Evolutionary conservation across 176 grass and related monocot species (phyloP).

Genomic region (Carex cristatella): DNA sequence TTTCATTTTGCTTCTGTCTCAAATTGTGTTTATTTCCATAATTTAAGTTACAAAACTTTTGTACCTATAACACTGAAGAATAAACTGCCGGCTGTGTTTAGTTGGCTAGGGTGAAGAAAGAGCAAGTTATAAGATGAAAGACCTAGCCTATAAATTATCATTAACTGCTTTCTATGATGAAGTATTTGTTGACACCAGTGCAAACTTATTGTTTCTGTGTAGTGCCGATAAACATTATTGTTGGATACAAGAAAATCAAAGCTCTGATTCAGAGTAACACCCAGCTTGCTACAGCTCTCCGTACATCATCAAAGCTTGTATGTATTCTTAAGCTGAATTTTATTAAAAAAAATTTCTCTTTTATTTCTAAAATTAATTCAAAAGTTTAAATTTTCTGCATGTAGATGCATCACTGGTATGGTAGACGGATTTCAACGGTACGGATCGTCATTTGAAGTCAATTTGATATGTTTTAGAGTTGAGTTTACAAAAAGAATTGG

Average conservation of each 20-base stretch:
- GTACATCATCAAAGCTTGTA: constrained; percentile 90
- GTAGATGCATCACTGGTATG: no score
- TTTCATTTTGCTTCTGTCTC: no score
- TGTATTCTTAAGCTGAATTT: constrained; percentile 29
- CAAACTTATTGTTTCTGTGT: constrained; percentile 31
- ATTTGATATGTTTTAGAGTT: no score
- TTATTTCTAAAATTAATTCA: neutral
- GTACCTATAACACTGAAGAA: neutral
- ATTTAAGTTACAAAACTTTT: no score
- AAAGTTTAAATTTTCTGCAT: no score
- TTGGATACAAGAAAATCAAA: constrained; percentile 96
- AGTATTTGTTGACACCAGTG: neutral
- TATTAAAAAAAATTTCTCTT: neutral
- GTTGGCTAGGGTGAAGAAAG: constrained; percentile 6
- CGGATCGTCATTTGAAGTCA: no score
- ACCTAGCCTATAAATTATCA: neutral
- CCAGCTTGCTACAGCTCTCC: constrained; percentile 80
- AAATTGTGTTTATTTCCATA: no score
- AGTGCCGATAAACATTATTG: constrained; percentile 95
- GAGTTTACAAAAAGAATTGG: no score
- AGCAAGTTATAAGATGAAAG: neutral
- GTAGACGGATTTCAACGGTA: no score
- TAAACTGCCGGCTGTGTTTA: neutral
- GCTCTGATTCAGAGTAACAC: constrained; percentile 68
- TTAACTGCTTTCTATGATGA: constrained; percentile 1